Evolutionary conservation across 176 grass and related monocot genomes (phyloP).

Genomic region (Phyllostachys edulis): DNA sequence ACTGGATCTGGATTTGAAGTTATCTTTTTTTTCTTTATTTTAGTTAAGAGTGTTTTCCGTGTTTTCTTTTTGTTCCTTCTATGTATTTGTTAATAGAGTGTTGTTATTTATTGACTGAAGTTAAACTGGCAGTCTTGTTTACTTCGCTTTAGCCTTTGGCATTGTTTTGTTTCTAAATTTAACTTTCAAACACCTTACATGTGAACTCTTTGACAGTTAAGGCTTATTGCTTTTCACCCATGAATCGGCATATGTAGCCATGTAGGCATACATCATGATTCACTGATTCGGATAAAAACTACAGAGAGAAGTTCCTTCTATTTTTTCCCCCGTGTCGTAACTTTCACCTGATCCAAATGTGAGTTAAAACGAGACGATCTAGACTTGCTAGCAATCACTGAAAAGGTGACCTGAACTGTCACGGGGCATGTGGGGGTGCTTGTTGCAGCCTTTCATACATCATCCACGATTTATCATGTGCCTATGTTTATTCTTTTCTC

Average conservation of each 20-base stretch:
- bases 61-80: neutral
- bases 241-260: neutral
- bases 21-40: neutral
- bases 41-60: neutral
- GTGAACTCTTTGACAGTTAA: neutral
- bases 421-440: neutral
- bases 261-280: neutral
- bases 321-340: neutral
- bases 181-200: neutral
- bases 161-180: neutral
- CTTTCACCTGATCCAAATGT: slow-evolving; percentile 4
- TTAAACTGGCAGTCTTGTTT: neutral
- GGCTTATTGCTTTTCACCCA: neutral
- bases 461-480: neutral
- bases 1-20: slow-evolving; percentile 7
- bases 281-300: neutral
- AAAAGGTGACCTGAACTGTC: slow-evolving; percentile 25
- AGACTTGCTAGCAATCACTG: neutral
- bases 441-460: slow-evolving; percentile 5
- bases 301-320: neutral
- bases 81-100: neutral
- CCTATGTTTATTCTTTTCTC: slow-evolving; percentile 18
- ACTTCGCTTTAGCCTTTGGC: neutral
- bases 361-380: neutral
- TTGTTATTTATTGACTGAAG: slow-evolving; percentile 10